Conservation (phyloP, 352 stramenopile species). For the Globisporangium apiculatum region DNA sequence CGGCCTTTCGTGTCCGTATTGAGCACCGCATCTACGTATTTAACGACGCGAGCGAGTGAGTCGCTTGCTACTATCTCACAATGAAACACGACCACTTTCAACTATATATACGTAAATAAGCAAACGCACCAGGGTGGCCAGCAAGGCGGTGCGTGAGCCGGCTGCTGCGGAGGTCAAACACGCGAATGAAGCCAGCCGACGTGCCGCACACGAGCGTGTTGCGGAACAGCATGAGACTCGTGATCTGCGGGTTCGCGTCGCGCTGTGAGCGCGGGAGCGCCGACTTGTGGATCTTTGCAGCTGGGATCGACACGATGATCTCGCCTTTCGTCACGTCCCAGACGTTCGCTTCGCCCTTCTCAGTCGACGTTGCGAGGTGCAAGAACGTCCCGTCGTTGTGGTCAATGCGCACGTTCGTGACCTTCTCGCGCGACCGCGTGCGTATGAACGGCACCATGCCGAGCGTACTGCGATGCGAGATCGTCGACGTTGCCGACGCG, state of each 20-base stretch:
- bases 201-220: conserved; percentile 85
- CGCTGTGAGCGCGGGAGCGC: conserved; percentile 60
- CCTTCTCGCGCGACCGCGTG: conserved; percentile 68
- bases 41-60: background rate
- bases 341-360: conserved; percentile 83
- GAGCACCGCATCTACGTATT: conserved; percentile 50
- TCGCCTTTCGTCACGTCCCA: conserved; percentile 86
- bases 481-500: conserved; percentile 47
- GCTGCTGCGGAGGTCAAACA: conserved; percentile 79
- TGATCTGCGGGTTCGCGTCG: conserved; percentile 68
- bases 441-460: conserved; percentile 81
- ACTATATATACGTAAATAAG: no score
- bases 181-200: conserved; percentile 80
- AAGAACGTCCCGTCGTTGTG: conserved; percentile 76
- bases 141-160: conserved; percentile 76
- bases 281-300: conserved; percentile 80
- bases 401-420: conserved; percentile 74
- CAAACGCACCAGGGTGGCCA: conserved; percentile 64
- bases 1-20: conserved; percentile 82
- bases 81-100: background rate
- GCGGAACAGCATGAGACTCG: conserved; percentile 83
- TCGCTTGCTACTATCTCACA: background rate
- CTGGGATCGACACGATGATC: conserved; percentile 70
- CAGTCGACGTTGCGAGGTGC: conserved; percentile 75
- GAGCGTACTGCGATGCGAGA: conserved; percentile 75